Base-by-base conservation (phyloP, 2,329 filamentous ascomycete species). In the Colletotrichum plurivorum region DNA sequence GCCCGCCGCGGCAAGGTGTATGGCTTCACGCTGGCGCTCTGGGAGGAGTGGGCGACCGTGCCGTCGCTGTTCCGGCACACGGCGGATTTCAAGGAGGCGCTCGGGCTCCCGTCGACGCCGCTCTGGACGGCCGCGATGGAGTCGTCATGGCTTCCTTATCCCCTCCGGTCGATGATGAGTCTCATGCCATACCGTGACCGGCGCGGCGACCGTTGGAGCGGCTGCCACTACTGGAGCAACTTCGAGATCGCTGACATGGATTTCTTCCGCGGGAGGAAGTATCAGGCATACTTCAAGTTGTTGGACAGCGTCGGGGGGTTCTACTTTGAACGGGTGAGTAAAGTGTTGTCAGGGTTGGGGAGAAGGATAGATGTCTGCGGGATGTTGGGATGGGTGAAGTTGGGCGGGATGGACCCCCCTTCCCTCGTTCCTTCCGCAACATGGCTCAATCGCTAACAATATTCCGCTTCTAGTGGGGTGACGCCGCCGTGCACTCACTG, bases 221-320 rank as follows among this genome's bases (percentile, higher is more conserved):
- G 81, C 68, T 84, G 83, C 72, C 83, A 84, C 68, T 84, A 83
- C 72, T 84, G 83, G 83, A 83, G 81, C 70, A 84, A 84, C 68
- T 84, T 84, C 56, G 83, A 84, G 73, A 84, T 84, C 63, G 83
- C 82, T 39, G 78, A 83, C 67, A 76, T 84, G 75, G 81, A 84
- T 63, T 82, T 84, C 63, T 84, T 83, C 76, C 78, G 82, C 27
- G 76, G 77, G 6, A 74, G 71, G 52, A 75, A 75, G 45, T 84
- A 84, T 55, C 81, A 83, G 66, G 78, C 80, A 10, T 76, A 82
- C 20, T 84, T 83, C 63, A 73, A 79, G 15, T 78, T 80, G 56
- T 73, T 84, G 15, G 82, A 84, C 54, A 75, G 73, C 53, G 78
- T 78, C 41, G 81, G 81, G 2, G 82, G 82, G 1, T 84, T 84